These are phyloP conservation scores for Fistulifera pelliculosa DNA, from an alignment of 108 stramenopile species.

Conservation along the genomic window DNA sequence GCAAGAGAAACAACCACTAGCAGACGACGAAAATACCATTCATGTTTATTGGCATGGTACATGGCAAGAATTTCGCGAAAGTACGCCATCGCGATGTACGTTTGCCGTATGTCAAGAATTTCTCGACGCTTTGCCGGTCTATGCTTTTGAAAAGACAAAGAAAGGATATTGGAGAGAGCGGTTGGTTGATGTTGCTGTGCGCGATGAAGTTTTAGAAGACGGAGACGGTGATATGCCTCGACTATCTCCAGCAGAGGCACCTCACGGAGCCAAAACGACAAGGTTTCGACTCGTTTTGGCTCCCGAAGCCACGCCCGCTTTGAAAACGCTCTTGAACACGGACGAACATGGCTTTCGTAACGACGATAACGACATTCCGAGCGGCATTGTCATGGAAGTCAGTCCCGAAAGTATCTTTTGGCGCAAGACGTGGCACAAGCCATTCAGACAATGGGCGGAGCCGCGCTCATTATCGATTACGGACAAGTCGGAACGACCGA, in stretches of 20 bases:
- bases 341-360: slow-evolving; percentile 23
- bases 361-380: slow-evolving; percentile 11
- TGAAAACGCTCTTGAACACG: slow-evolving; percentile 46
- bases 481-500: slow-evolving; percentile 84
- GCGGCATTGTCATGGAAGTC: slow-evolving; percentile 85
- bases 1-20: slow-evolving; percentile 1
- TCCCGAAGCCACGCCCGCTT: slow-evolving; percentile 69
- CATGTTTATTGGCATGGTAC: slow-evolving; percentile 65
- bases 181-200: slow-evolving; percentile 78
- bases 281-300: slow-evolving; percentile 78
- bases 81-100: slow-evolving; percentile 9
- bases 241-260: slow-evolving; percentile 7
- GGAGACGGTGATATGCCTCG: slow-evolving; percentile 12
- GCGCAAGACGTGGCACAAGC: slow-evolving; percentile 81
- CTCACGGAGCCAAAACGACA: neutral
- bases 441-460: slow-evolving; percentile 62
- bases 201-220: slow-evolving; percentile 21
- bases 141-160: slow-evolving; percentile 82
- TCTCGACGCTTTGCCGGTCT: slow-evolving; percentile 91
- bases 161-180: slow-evolving; percentile 91
- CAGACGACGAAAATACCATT: slow-evolving; percentile 22
- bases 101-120: slow-evolving; percentile 89
- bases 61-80: slow-evolving; percentile 36
- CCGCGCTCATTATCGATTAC: slow-evolving; percentile 95
- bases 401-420: slow-evolving; percentile 84